Evolutionary conservation across 225 moss, liverwort and hornwort species (phyloP), one percentile per base, ranked within the genome.

Genomic region (Pseudoscleropodium purum): DNA sequence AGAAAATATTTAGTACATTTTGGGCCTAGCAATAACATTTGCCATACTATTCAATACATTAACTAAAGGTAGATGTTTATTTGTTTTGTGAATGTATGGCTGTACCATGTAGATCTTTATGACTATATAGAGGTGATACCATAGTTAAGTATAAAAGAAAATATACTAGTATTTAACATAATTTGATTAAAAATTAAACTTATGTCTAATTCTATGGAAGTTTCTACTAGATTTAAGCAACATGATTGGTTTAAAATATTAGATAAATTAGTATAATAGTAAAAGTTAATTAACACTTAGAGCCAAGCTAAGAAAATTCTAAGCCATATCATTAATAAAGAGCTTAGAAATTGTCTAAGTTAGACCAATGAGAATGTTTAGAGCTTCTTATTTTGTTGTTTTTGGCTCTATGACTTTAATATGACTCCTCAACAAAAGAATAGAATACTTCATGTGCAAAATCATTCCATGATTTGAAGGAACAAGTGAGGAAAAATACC

Each of bases 381-480:
- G 14, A 25, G 9, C 19, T 81, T 43, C 19, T 43, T 43, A 25
- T 57, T n/a, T 26, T 25, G 45, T 37, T 37, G 26, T 1, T 23
- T 23, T 25, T 79, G 1, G 2, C 16, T 80, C 1, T 0, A 7
- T 39, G 7, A 25, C 20, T 59, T 2, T 0, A n/a, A n/a, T n/a
- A 7, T 29, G 11, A 16, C 13, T 21, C 10, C 0, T 14, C 20
- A 62, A 62, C 0, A 31, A 31, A 81, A 19, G 2, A 59, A 25
- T 27, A 31, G 2, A 81, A 2, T 54, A 3, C 3, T 4, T 41
- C 72, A 36, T 52, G 54, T 23, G 10, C 7, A 17, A 47, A 47
- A 64, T 16, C 34, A 47, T 34, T 34, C 24, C 1, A 64, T 47
- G 7, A 45, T 64, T 47, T 47, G 2, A 45, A 82, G 2, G 23